Percentiles rank a stretch among this genome's conserved stretches.
Conservation (phyloP, 2,329 filamentous ascomycete genomes). For the Cladophialophora chaetospira region DNA sequence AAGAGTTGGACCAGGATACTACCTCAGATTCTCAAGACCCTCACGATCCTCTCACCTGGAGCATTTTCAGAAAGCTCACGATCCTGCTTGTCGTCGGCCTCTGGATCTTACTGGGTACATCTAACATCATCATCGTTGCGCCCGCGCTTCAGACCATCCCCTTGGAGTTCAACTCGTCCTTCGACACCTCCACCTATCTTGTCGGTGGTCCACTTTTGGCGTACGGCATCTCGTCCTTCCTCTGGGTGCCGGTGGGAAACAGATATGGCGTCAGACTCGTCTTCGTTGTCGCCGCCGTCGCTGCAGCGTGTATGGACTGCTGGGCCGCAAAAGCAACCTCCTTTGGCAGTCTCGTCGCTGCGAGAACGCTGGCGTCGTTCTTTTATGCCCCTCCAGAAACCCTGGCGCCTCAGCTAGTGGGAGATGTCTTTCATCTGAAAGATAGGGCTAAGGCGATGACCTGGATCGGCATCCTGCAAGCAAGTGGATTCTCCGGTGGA, state of each 20-base stretch:
- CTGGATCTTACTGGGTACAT: constrained; percentile 22
- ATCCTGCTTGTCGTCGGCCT: constrained; percentile 19
- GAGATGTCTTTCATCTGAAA: constrained; percentile 20
- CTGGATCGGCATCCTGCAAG: constrained; percentile 20
- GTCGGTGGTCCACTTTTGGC: constrained; percentile 18
- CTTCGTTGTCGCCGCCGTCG: constrained; percentile 35
- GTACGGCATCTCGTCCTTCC: constrained; percentile 24
- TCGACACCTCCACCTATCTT: constrained; percentile 21
- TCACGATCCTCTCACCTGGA: constrained; percentile 21
- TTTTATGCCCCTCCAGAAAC: constrained; percentile 23
- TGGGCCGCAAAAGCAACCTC: constrained; percentile 30
- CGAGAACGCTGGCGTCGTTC: constrained; percentile 18
- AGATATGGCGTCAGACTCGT: constrained; percentile 40
- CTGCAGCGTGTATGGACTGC: constrained; percentile 36
- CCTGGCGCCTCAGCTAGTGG: constrained; percentile 19
- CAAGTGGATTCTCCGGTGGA: constrained; percentile 16
- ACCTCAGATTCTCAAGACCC: constrained; percentile 1
- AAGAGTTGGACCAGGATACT: background rate
- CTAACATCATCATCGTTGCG: constrained; percentile 29
- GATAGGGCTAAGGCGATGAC: constrained; percentile 21
- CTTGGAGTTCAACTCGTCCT: constrained; percentile 19
- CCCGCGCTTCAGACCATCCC: constrained; percentile 26
- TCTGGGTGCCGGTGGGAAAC: constrained; percentile 38
- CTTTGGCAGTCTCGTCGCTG: constrained; percentile 23
- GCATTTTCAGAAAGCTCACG: constrained; percentile 6